Base-by-base conservation (phyloP, 176 grass and related monocot species). In the Cenchrus americanus region DNA sequence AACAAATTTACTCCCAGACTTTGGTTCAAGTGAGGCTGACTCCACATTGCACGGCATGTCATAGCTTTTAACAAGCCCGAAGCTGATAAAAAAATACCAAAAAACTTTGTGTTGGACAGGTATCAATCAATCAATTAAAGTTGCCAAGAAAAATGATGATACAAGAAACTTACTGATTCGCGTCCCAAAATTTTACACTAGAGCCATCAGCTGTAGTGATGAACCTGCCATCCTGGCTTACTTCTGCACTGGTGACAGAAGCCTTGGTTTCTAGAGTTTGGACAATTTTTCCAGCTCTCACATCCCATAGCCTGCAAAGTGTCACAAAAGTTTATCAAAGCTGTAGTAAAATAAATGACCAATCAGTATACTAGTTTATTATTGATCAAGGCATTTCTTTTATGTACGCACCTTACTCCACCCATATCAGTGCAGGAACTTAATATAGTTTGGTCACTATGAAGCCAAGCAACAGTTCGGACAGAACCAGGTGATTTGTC, bases 211-310 rank as follows among this genome's bases (percentile, higher is more conserved):
- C 89, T 76, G 93, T 99, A 69, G 96, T 99, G 48, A 99, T 99
- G 85, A 94, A 99, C 72, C 96, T 90, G 63, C 96, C 93, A 44
- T 99, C 96, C 75, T 69, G 89, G 73, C 96, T 99, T 80, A 99
- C 96, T 90, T 99, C 96, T 71, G 96, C 86, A 83, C 96, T 96
- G 1, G 96, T 96, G 24, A 96, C 96, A 61, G 96, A 84, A 76
- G 93, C 85, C 83, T 90, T 96, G 68, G 96, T 99, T 88, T 99
- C 96, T 85, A 99, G 90, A 77, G 96, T 99, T 87, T 96, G 93
- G 59, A 96, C 89, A 75, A 99, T 96, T 62, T 96, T 96, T 61
- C 93, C 91, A 84, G 86, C 96, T 84, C 89, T 96, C 58, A 95
- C 89, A 92, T 99, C 96, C 91, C 91, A 99, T 71, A 99, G 81